Conservation (phyloP, 139 green algal genomes). For the Spirogloea muscicola region DNA sequence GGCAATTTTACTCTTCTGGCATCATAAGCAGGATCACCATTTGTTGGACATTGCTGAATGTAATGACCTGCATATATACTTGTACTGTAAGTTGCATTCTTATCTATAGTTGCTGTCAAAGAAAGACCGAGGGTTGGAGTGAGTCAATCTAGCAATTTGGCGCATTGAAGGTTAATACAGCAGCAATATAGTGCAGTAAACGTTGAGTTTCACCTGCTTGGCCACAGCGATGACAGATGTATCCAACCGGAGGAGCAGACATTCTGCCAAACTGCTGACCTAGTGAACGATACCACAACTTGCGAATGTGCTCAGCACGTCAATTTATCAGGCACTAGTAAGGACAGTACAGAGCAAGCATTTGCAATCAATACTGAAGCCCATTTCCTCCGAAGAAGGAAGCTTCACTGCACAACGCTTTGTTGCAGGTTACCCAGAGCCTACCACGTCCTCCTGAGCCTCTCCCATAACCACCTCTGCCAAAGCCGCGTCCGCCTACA, state of each 20-base stretch:
- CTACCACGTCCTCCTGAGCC: too few species aligned
- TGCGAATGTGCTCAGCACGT: too few species aligned
- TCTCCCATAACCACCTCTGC: constrained; percentile 11
- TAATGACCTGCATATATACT: constrained; percentile 54
- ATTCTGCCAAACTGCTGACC: neutral
- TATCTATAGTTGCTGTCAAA: neutral
- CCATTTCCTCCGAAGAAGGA: neutral
- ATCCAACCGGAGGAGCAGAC: constrained; percentile 35
- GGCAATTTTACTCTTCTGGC: constrained; percentile 45
- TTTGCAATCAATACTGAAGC: too few species aligned
- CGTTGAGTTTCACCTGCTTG: constrained; percentile 38
- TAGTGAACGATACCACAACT: too few species aligned
- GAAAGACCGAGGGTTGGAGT: neutral
- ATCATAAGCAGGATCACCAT: constrained; percentile 52
- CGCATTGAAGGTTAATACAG: neutral
- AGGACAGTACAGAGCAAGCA: too few species aligned
- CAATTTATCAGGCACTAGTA: too few species aligned
- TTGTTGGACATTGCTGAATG: constrained; percentile 58
- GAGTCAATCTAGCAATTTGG: neutral
- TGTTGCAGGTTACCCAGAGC: too few species aligned
- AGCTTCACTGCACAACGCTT: constrained; percentile 4
- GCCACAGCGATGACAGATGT: constrained; percentile 53
- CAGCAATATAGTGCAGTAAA: too few species aligned
- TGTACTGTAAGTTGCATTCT: too few species aligned
- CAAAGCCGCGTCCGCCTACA: constrained; percentile 20